Conservation (phyloP, 2,329 filamentous ascomycete species). For the Ophiostoma montium region DNA sequence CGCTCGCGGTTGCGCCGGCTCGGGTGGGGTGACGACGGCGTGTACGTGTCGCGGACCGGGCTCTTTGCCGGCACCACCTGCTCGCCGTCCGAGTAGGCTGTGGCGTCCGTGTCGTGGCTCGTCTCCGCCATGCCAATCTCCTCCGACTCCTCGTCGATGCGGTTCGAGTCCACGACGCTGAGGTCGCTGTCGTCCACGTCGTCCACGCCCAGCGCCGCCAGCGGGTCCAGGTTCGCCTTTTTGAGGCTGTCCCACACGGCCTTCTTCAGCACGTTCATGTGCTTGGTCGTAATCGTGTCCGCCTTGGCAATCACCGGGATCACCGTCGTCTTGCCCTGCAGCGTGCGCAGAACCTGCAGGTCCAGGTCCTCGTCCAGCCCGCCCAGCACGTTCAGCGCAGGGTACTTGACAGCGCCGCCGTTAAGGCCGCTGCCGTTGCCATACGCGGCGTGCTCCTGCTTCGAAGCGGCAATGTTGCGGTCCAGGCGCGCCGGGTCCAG, state of each 20-base stretch:
- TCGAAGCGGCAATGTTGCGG: constrained; percentile 58
- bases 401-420: constrained; percentile 34
- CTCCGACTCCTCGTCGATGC: constrained; percentile 44
- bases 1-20: constrained; percentile 31
- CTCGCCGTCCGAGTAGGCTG: constrained; percentile 18
- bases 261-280: constrained; percentile 87
- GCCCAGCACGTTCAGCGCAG: constrained; percentile 37
- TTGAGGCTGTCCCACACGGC: constrained; percentile 82
- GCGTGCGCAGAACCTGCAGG: constrained; percentile 71
- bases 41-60: constrained; percentile 9
- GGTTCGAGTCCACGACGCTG: constrained; percentile 33
- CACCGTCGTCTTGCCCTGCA: constrained; percentile 88
- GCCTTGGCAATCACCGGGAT: constrained; percentile 94
- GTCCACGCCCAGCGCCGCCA: constrained; percentile 74
- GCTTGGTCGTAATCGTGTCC: constrained; percentile 86
- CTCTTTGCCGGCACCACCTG: constrained; percentile 20
- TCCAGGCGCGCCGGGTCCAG: constrained; percentile 81
- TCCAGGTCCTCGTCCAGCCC: constrained; percentile 80
- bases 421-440: constrained; percentile 30
- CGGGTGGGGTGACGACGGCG: constrained; percentile 15
- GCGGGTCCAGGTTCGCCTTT: constrained; percentile 70
- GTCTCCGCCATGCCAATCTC: constrained; percentile 12
- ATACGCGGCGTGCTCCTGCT: constrained; percentile 24
- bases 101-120: constrained; percentile 16
- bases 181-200: constrained; percentile 43